Base-by-base conservation (phyloP, 208 protist species). In the Trypanosoma caninum region DNA sequence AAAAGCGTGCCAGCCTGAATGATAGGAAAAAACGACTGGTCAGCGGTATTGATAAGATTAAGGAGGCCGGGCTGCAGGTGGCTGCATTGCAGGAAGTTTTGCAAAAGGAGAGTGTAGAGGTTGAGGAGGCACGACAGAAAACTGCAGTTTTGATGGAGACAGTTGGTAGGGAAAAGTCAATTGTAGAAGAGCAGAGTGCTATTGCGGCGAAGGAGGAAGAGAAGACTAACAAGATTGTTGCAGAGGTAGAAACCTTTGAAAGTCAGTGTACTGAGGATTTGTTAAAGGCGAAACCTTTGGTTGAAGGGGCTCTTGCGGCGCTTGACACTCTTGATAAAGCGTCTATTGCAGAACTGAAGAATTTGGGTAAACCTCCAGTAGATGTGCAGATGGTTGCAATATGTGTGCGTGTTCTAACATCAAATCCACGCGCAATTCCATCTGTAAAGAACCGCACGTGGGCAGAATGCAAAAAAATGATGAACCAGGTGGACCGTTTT, bases 321-420 rank as follows among this genome's bases (percentile, higher is more conserved):
- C 87, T 99, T 30, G 87, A 99, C 74, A 98, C 93, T 16, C 80
- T 99, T n/a, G 95, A 99, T 74, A 98, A 98, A 69, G 93, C 91
- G 8, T 95, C 96, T 46, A 92, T 99, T 33, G 86, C 91, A 11
- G 97, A 98, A 83, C 80, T 99, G 37, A 98, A 98, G 76, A 97
- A 98, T 52, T 87, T 99, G 23, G 88, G 87, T 41, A 97, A 96
- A 66, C 98, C 98, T 35, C 94, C 97, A 41, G 80, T 88, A 2
- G 91, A 97, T 65, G 96, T 99, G 35, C 87, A 93, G 53, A 96
- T 97, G 80, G 96, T 99, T 10, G 94, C 95, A 23, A 94, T 94
- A 51, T 98, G 97, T 48, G 95, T 99, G 25, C 80, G 96, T 42
- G 88, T 98, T 42, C 80, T 99, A 13, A 91, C 97, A 20, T 84